Percentiles rank a stretch among this genome's conserved stretches.
Conservation (phyloP, 148 eudicot species). For the Cornus suecica region DNA sequence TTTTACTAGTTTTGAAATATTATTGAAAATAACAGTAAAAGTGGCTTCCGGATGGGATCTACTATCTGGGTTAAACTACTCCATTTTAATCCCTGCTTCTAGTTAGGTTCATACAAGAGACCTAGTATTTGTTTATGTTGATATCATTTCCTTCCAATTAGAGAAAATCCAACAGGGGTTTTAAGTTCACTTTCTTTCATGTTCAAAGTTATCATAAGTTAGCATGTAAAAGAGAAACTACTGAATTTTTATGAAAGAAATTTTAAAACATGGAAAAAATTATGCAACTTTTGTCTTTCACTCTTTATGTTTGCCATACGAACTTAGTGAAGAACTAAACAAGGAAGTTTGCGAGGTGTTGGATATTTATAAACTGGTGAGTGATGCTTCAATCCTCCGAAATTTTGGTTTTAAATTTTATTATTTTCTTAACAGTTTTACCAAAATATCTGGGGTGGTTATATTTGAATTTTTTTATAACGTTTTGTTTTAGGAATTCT, state of each 20-base stretch:
- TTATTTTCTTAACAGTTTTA: no score
- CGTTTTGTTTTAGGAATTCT: no score
- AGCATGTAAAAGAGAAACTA: conserved; percentile 66
- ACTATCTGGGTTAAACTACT: no score
- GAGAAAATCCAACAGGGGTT: conserved; percentile 82
- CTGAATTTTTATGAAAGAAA: not conserved
- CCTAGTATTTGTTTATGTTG: not conserved
- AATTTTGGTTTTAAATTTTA: not conserved
- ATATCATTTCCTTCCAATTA: conserved; percentile 53
- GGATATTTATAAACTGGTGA: conserved; percentile 93
- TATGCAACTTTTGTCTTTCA: not conserved
- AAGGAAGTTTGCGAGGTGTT: conserved; percentile 86
- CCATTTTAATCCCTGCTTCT: not conserved
- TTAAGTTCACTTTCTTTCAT: conserved; percentile 74
- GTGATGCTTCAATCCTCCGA: conserved; percentile 10
- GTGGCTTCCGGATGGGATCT: no score
- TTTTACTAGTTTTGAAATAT: no score
- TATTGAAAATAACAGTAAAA: no score
- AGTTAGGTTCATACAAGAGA: conserved; percentile 8
- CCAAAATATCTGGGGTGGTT: no score
- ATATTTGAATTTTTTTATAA: no score
- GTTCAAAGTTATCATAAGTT: conserved; percentile 90
- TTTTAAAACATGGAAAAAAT: not conserved
- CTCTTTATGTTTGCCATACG: conserved; percentile 45
- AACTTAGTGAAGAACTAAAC: conserved; percentile 82